Evolutionary conservation across 2,329 filamentous ascomycete species (phyloP).

Genomic region (Hymenoscyphus scutula): DNA sequence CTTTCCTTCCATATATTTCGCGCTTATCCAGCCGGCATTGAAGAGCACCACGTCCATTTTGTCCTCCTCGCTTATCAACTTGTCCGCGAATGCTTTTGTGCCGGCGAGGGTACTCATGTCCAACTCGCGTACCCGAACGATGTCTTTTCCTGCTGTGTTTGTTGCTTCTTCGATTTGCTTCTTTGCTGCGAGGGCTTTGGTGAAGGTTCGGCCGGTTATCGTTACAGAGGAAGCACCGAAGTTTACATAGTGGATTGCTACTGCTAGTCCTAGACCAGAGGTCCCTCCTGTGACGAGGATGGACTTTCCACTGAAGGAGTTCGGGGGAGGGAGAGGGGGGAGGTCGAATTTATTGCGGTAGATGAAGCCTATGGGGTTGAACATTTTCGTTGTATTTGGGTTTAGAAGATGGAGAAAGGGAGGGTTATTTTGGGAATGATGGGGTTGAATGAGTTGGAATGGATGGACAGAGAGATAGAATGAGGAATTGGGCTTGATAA

Average conservation of each 20-base stretch:
- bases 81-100: conserved; percentile 27
- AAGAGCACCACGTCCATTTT: conserved; percentile 33
- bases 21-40: conserved; percentile 33
- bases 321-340: conserved; percentile 28
- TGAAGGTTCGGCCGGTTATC: conserved; percentile 40
- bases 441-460: too few species aligned
- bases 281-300: conserved; percentile 44
- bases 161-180: conserved; percentile 36
- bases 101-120: conserved; percentile 31
- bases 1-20: conserved; percentile 17
- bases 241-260: conserved; percentile 41
- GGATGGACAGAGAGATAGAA: conserved; percentile 22
- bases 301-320: conserved; percentile 31
- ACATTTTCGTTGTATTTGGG: too few species aligned
- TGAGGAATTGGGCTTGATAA: not conserved
- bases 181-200: conserved; percentile 41
- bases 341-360: conserved; percentile 11
- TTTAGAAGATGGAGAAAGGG: too few species aligned
- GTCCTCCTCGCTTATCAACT: conserved; percentile 25
- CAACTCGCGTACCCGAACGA: conserved; percentile 27
- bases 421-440: too few species aligned
- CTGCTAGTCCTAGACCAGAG: conserved; percentile 42
- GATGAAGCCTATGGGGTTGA: too few species aligned
- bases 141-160: conserved; percentile 16
- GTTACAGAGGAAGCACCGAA: conserved; percentile 42